Evolutionary conservation across 192 early-diverging fungal genomes (phyloP), one percentile per base, ranked within the genome.

Genomic region (Glomus cerebriforme): DNA sequence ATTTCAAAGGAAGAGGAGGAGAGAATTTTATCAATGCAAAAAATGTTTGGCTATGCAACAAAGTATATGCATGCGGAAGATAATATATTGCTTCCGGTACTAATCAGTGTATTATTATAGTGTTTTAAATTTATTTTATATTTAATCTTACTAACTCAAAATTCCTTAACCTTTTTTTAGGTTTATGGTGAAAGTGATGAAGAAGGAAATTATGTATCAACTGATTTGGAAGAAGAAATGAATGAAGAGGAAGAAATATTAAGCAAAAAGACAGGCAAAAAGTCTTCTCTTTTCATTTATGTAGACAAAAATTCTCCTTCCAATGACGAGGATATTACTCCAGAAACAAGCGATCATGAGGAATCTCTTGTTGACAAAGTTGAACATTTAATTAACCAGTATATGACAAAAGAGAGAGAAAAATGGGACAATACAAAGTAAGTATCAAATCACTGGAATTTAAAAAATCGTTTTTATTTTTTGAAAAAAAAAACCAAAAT

Each of bases 151-250:
- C 26, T 12, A 62, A 62, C 24, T 27, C 26, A 31, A 32, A 29
- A n/a, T n/a, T n/a, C n/a, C 31, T 26, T 31, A 29, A 17, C 27
- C 29, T 19, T 65, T 65, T 31, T 65, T 13, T 24, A 68, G 66
- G 66, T 68, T 8, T 68, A 68, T n/a, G 66, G 66, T 24, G 35
- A 68, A 12, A 68, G 66, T 68, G 66, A 68, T n/a, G 66, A 68
- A 22, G 66, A 68, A n/a, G 9, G n/a, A 24, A 39, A 68, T 24
- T 68, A 68, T 37, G 7, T 68, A n/a, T 4, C 66, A 9, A 68
- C 35, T 68, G 66, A 68, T 68, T 35, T 68, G n/a, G 66, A 68
- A 37, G 34, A 39, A 39, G 66, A 68, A 39, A 35, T 68, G 10
- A 68, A 39, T 35, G 66, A 68, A 39, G 66, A 68, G 22, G 66